phyloP scores from a whole-genome alignment of 768 basidiomycete species.

The Dioszegia hungarica region DNA sequence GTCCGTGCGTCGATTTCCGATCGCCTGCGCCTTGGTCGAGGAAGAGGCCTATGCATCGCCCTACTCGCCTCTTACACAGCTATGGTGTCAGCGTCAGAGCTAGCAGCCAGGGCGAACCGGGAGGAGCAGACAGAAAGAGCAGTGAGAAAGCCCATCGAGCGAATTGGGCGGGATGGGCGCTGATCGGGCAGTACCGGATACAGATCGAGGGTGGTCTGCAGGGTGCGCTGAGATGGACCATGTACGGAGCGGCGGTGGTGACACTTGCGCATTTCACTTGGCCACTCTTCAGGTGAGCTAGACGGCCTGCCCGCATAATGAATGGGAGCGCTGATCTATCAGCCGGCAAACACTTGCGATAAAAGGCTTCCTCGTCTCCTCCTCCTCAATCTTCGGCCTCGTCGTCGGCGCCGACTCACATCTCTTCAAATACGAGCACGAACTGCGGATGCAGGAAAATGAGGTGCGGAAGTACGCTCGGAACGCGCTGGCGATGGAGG shows the following conservation, averaged over 20 bases:
- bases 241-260: conserved; percentile 36
- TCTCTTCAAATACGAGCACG: conserved; percentile 64
- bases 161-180: not conserved
- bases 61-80: not conserved
- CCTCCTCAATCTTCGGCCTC: conserved; percentile 65
- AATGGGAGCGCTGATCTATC: too few species aligned
- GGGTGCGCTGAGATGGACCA: conserved; percentile 43
- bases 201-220: conserved; percentile 40
- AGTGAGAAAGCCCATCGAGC: too few species aligned
- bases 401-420: conserved; percentile 67
- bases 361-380: conserved; percentile 71
- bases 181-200: conserved; percentile 22
- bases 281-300: conserved; percentile 43
- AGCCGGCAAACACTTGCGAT: conserved; percentile 76
- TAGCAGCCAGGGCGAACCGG: conserved; percentile 14
- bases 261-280: conserved; percentile 41
- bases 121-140: conserved; percentile 43
- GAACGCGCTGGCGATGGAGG: conserved; percentile 67
- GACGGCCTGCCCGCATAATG: too few species aligned
- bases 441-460: conserved; percentile 64
- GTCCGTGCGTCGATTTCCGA: too few species aligned
- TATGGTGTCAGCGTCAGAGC: not conserved
- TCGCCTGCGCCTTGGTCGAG: too few species aligned
- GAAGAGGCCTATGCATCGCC: too few species aligned
- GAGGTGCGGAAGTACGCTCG: conserved; percentile 67